Conservation (phyloP, 306 rosid genomes). For the Macrotyloma uniflorum region DNA sequence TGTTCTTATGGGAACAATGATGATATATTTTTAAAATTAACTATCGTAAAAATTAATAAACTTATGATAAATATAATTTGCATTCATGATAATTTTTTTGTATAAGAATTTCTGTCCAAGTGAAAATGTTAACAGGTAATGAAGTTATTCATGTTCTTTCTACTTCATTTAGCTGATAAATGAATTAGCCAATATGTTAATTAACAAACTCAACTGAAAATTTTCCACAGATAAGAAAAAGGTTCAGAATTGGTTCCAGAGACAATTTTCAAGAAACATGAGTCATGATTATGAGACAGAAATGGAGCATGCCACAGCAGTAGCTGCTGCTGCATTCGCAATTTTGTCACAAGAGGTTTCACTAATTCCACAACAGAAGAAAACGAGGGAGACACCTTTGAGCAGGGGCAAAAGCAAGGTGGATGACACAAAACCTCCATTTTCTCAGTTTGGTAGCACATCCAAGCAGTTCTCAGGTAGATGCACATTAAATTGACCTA, state of each 20-base stretch:
- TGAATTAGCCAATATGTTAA: background rate
- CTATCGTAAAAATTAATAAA: too few species aligned
- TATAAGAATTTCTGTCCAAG: background rate
- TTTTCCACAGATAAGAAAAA: conserved; percentile 60
- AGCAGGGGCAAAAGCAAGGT: conserved; percentile 44
- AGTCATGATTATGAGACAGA: conserved; percentile 62
- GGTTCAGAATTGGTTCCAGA: conserved; percentile 60
- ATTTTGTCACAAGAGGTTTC: conserved; percentile 50
- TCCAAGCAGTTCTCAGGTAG: conserved; percentile 61
- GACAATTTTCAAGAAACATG: conserved; percentile 55
- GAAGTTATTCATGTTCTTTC: background rate
- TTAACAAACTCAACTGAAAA: conserved; percentile 16
- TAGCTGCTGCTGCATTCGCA: conserved; percentile 80
- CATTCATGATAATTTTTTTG: too few species aligned
- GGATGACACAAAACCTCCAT: conserved; percentile 41
- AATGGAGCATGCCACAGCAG: conserved; percentile 61
- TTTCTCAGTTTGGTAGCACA: conserved; percentile 32
- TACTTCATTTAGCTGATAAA: background rate
- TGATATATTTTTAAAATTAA: too few species aligned
- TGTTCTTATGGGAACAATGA: too few species aligned
- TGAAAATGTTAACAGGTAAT: background rate
- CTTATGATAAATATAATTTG: too few species aligned
- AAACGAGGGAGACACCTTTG: background rate
- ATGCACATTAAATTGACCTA: too few species aligned
- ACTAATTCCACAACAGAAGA: conserved; percentile 29